Evolutionary conservation across 2,329 filamentous ascomycete species (phyloP), one percentile per base, ranked within the genome.

Genomic region (Trichophyton schoenleinii): DNA sequence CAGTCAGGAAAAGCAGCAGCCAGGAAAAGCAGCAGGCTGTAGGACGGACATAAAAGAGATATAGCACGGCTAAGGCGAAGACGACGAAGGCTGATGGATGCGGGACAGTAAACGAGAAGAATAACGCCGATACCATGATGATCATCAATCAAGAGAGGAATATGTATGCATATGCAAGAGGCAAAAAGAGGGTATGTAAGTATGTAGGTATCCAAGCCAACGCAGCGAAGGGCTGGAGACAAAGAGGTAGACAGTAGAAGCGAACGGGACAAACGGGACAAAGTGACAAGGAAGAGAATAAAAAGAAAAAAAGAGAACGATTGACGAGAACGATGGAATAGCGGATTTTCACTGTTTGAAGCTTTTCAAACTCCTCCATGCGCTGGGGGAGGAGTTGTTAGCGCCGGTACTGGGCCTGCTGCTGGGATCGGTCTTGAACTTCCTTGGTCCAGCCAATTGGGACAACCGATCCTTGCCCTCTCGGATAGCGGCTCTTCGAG

Each of bases 401-500:
- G 63, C 59, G 9, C 38, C 53, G 9, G 61, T 61, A 41, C 57
- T 55, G 28, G 62, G 59, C 9, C 60, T 60, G 2, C 25, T 28
- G 49, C 60, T 58, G 15, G 57, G n/a, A 59, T 62, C 61, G n/a
- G 60, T 49, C 7, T 48, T 25, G 49, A 63, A 25, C 34, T 41
- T 64, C 20, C 60, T 60, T 44, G 57, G 61, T 46, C 63, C 48
- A 42, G 64, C 53, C 59, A 74, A 69, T 31, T 71, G 66, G 22
- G 74, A 77, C 28, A 72, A 69, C 20, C 74, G 70, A 62, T 73
- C 63, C 64, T 74, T 75, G 53, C 76, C 74, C 64, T 75, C 70
- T 46, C 74, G 70, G 42, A 76, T 72, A 2, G 74, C 73, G 4
- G 80, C 78, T 57, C 86, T 81, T 58, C 88, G 81, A 69, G 91